phyloP scores from a whole-genome alignment of 163 green algal species.

The Scenedesmus sp. region DNA sequence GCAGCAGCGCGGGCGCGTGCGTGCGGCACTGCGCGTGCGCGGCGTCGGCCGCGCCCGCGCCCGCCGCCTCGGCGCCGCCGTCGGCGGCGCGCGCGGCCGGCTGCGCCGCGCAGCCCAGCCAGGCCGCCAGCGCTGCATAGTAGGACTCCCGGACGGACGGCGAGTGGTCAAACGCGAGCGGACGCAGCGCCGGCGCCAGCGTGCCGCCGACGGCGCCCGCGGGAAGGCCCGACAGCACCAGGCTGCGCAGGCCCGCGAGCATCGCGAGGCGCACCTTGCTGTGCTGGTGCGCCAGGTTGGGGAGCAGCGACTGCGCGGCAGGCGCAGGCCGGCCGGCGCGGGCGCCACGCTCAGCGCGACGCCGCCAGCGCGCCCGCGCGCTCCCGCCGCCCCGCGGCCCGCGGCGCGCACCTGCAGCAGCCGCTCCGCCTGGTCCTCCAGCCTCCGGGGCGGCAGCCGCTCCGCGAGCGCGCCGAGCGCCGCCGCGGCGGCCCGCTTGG shows the following conservation, averaged over 20 bases:
- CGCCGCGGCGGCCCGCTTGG: constrained; percentile 69
- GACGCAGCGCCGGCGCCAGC: constrained; percentile 60
- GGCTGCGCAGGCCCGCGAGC: constrained; percentile 58
- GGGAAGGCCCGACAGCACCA: constrained; percentile 47
- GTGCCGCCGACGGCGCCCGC: constrained; percentile 34
- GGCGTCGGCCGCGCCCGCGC: neutral
- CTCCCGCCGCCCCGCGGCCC: too few relatives aligned
- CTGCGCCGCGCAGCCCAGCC: constrained; percentile 55
- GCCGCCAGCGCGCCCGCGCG: too few relatives aligned
- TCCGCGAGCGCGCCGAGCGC: constrained; percentile 38
- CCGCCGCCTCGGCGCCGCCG: neutral
- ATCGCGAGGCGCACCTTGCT: constrained; percentile 62
- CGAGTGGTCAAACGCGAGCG: constrained; percentile 61
- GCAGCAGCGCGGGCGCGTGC: constrained; percentile 61
- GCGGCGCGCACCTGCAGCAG: constrained; percentile 58
- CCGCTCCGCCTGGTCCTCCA: constrained; percentile 53
- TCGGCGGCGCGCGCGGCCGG: neutral
- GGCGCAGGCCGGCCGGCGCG: too few relatives aligned
- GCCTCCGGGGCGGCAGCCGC: constrained; percentile 15
- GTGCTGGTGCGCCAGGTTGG: constrained; percentile 74
- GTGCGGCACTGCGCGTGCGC: constrained; percentile 20
- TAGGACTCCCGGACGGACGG: constrained; percentile 56
- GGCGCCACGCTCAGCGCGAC: too few relatives aligned
- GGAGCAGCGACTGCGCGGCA: neutral
- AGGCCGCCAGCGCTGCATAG: constrained; percentile 58